Base-by-base conservation (phyloP, 1,284 basidiomycete species). In the Xerocomus nothofagi region DNA sequence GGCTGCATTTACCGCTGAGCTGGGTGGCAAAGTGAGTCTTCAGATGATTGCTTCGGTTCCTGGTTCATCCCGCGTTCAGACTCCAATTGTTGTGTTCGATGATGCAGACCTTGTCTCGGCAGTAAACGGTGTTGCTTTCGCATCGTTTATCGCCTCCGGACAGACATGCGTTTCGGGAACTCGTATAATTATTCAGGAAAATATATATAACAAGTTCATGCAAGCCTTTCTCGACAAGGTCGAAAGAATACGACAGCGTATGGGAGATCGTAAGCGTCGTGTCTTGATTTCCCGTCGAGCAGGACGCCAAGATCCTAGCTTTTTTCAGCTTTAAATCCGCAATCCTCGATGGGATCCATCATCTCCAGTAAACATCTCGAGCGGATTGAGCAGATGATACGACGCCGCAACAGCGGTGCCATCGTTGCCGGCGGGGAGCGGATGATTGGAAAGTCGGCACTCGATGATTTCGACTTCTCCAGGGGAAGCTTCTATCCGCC, bases 161-260 rank as follows among this genome's bases (percentile, higher is more conserved):
- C 90, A 93, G 70, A 91, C 89, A 14, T 91, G 88, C 54, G 85
- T 91, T 18, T 90, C 88, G 4, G 88, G 88, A 20, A 82, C 88
- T 15, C 78, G 88, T 10, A 71, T 91, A 23, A 74, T 91, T 9
- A 68, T 91, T 4, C 88, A 91, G 53, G 78, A 82, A 34, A 65
- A 65, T 9, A 77, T 91, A 44, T 88, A 88, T 57, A 78, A 86
- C 39, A 64, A 69, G 4, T 92, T 92, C 65, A 76, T 91, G 71
- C 59, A 65, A 6, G 62, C 62, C 15, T 84, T 91, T 63, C 58
- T 88, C 14, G 66, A 74, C 49, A 91, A 91, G 61, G 76, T 81
- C 1, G 68, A 77, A 51, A 76, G 73, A 54, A 87, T 92, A 55
- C 78, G 73, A 14, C 60, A 59, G 10, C 71, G 86, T 39, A 92